These are phyloP conservation scores for Fusarium nodosum DNA, from an alignment of 2,329 filamentous ascomycete genomes.

Conservation along the genomic window DNA sequence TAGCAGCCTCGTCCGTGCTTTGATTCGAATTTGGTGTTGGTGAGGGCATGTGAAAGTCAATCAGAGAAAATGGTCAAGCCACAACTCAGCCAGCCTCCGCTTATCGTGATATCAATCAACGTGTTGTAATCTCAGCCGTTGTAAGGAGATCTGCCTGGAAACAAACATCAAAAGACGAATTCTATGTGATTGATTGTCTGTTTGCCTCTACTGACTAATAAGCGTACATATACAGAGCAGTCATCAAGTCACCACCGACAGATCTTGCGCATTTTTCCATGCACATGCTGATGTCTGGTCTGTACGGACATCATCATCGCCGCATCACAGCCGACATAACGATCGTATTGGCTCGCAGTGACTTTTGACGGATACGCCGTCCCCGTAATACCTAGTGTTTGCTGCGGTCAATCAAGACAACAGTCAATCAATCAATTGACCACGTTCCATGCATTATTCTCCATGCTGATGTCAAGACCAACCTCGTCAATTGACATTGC, in stretches of 20 bases:
- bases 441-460: not conserved
- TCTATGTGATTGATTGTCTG: not conserved
- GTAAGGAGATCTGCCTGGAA: constrained; percentile 4
- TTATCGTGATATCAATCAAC: constrained; percentile 8
- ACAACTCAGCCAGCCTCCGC: constrained; percentile 14
- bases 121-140: constrained; percentile 4
- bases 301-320: not conserved
- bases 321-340: constrained; percentile 1
- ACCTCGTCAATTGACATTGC: not conserved
- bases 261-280: not conserved
- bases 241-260: not conserved
- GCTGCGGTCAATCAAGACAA: not conserved
- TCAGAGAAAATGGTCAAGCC: constrained; percentile 3
- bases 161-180: not conserved
- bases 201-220: not conserved
- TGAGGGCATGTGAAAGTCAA: constrained; percentile 28
- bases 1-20: constrained; percentile 1
- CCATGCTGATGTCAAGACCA: not conserved
- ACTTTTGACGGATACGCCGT: constrained; percentile 7
- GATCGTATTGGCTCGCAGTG: constrained; percentile 3
- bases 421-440: not conserved
- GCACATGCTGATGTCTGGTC: not conserved
- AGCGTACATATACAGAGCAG: not conserved
- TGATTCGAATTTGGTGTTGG: constrained; percentile 1
- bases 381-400: not conserved